Evolutionary conservation across 805 yeast species (phyloP).

Genomic region (Candida taoyuanica): DNA sequence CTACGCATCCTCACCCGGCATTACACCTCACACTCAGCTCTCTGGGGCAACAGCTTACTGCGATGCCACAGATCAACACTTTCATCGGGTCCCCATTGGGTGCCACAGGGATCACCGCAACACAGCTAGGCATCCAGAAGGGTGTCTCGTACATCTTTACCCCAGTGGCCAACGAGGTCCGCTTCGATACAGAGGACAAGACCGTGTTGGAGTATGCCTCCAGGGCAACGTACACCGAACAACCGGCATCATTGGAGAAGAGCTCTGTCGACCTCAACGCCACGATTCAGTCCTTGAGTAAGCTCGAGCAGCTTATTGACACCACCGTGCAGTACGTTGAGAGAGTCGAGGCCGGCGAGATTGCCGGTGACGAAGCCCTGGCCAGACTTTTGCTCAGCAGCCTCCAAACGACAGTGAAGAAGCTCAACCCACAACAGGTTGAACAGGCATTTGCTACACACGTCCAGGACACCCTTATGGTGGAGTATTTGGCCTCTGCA

Average conservation of each 20-base stretch:
- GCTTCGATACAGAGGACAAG: slow-evolving; percentile 54
- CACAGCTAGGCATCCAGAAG: slow-evolving; percentile 35
- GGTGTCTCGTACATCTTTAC: slow-evolving; percentile 56
- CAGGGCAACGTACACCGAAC: slow-evolving; percentile 30
- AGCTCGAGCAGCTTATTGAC: slow-evolving; percentile 45
- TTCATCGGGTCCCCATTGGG: slow-evolving; percentile 78
- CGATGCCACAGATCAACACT: slow-evolving; percentile 54
- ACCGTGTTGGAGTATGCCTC: slow-evolving; percentile 48
- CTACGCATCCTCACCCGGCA: slow-evolving; percentile 73
- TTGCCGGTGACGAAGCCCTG: slow-evolving; percentile 50
- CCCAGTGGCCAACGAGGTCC: slow-evolving; percentile 65
- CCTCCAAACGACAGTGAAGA: slow-evolving; percentile 48
- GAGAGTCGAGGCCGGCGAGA: slow-evolving; percentile 37
- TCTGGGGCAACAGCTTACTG: slow-evolving; percentile 34
- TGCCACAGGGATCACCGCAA: slow-evolving; percentile 36
- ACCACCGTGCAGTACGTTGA: slow-evolving; percentile 45
- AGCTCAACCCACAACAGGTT: slow-evolving; percentile 43
- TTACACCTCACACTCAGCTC: slow-evolving; percentile 69
- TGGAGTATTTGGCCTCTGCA: slow-evolving; percentile 77
- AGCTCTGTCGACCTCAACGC: slow-evolving; percentile 40
- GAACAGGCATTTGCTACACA: slow-evolving; percentile 62
- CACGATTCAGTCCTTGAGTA: slow-evolving; percentile 41
- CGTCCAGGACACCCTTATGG: slow-evolving; percentile 74
- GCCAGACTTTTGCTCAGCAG: slow-evolving; percentile 63
- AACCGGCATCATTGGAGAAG: slow-evolving; percentile 28